These are phyloP conservation scores for Fraxinus albicans DNA, from an alignment of 305 asterid species.

Conservation along the genomic window DNA sequence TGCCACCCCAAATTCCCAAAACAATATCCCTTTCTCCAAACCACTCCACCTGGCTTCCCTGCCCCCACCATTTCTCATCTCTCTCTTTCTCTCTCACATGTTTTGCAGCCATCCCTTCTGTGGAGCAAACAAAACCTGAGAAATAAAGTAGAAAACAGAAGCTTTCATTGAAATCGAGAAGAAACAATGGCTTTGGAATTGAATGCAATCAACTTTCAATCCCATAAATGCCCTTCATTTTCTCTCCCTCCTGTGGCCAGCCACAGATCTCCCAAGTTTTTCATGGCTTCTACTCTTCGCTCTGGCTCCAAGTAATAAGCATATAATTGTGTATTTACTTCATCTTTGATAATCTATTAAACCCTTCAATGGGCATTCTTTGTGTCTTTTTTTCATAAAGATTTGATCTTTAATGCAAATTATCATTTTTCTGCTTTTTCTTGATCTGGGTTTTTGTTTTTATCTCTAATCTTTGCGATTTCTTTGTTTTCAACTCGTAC, in stretches of 20 bases:
- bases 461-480: not conserved
- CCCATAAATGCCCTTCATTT: conserved; percentile 43
- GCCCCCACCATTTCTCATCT: conserved; percentile 20
- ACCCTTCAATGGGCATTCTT: not conserved
- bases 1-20: no score
- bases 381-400: not conserved
- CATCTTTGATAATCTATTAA: not conserved
- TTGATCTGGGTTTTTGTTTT: not conserved
- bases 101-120: conserved; percentile 25
- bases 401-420: not conserved
- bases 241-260: conserved; percentile 43
- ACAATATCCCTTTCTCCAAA: not conserved
- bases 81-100: not conserved
- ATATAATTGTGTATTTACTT: not conserved
- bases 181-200: conserved; percentile 48
- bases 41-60: conserved; percentile 13
- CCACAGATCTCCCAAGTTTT: conserved; percentile 51
- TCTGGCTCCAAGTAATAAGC: conserved; percentile 48
- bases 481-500: not conserved
- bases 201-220: conserved; percentile 40
- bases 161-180: not conserved
- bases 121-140: conserved; percentile 30
- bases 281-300: conserved; percentile 56
- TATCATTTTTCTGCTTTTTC: not conserved
- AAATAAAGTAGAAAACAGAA: not conserved